Conservation (phyloP, 2,329 filamentous ascomycete species). For the Pseudogymnoascus pannorum region DNA sequence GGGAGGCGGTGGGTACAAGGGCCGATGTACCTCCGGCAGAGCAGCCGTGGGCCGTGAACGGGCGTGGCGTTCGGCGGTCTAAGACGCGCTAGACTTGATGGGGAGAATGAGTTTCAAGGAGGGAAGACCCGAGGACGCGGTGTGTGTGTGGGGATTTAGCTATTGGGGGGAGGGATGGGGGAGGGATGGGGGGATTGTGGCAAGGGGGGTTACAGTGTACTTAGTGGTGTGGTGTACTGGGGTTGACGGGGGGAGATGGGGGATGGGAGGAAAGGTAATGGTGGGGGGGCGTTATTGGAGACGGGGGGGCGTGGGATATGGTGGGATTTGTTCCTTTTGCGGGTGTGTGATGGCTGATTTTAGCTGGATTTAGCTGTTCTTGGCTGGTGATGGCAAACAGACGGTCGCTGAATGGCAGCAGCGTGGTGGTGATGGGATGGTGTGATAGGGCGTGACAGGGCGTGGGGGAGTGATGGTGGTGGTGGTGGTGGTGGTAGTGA, state of each 20-base stretch:
- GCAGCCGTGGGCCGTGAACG: background rate
- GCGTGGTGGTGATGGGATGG: background rate
- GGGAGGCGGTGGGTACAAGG: background rate
- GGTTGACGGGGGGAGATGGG: background rate
- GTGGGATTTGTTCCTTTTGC: background rate
- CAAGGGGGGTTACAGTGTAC: no score
- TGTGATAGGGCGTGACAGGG: background rate
- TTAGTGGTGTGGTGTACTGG: no score
- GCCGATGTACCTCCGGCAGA: background rate
- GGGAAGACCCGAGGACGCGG: background rate
- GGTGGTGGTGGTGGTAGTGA: no score
- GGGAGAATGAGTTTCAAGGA: background rate
- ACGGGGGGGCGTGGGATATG: background rate
- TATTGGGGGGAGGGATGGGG: background rate
- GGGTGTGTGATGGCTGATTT: no score
- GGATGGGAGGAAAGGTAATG: no score
- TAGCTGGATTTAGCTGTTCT: no score
- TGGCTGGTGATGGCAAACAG: no score
- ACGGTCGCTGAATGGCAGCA: background rate
- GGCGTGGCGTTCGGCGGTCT: background rate
- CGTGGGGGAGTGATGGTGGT: background rate
- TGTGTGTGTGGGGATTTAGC: background rate
- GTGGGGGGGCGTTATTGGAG: no score
- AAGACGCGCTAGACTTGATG: background rate
- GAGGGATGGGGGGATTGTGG: no score